phyloP scores from a whole-genome alignment of 2,329 filamentous ascomycete species.

The Clarireedia paspali region DNA sequence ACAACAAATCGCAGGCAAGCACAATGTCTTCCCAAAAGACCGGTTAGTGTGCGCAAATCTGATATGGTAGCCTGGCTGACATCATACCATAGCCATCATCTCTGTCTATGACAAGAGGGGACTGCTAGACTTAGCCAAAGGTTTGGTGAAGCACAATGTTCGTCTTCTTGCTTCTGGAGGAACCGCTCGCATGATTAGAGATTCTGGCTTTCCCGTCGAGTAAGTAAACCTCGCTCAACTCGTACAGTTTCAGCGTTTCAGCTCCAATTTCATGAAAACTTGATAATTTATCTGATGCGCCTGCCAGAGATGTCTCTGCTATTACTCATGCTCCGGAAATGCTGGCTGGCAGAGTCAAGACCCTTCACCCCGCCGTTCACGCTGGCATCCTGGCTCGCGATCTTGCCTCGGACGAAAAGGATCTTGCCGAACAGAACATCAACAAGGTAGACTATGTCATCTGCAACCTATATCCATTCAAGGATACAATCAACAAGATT shows the following conservation, averaged over 20 bases:
- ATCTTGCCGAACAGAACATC: slow-evolving; percentile 90
- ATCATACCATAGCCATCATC: slow-evolving; percentile 62
- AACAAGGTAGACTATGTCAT: slow-evolving; percentile 92
- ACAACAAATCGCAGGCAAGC: background rate
- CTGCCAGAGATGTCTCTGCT: slow-evolving; percentile 81
- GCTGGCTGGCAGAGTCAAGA: slow-evolving; percentile 89
- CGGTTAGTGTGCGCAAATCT: slow-evolving; percentile 13
- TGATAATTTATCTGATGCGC: background rate
- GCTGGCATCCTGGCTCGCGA: slow-evolving; percentile 87
- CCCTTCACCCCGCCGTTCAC: slow-evolving; percentile 78
- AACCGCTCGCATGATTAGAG: slow-evolving; percentile 92
- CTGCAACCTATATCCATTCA: slow-evolving; percentile 99
- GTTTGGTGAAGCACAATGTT: slow-evolving; percentile 80
- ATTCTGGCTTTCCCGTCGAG: slow-evolving; percentile 93
- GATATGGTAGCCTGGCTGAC: slow-evolving; percentile 7
- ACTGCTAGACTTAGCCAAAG: slow-evolving; percentile 84
- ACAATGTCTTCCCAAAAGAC: slow-evolving; percentile 18
- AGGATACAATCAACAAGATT: slow-evolving; percentile 93
- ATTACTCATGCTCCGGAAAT: slow-evolving; percentile 97
- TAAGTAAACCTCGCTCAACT: slow-evolving; percentile 38
- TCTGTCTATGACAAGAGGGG: slow-evolving; percentile 99
- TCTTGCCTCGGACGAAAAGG: slow-evolving; percentile 92
- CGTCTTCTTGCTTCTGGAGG: slow-evolving; percentile 91
- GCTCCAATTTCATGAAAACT: background rate
- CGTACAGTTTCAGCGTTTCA: background rate